Conservation (phyloP, 1,284 basidiomycete genomes). For the Trichosporon ovoides region DNA sequence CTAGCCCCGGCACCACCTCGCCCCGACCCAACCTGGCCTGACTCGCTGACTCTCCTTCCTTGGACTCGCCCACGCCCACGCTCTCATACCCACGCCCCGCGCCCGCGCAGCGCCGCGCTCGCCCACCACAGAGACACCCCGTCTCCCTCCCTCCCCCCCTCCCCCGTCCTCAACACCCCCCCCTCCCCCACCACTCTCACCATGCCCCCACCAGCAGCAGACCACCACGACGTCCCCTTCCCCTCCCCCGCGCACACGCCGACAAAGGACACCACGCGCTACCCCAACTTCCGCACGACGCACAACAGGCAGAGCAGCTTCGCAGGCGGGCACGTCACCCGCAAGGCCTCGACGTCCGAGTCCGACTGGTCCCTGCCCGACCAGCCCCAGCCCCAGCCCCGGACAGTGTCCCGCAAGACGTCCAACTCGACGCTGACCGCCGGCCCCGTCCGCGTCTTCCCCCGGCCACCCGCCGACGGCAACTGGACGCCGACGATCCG, state of each 20-base stretch:
- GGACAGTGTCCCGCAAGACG: background rate
- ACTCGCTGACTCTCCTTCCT: no score
- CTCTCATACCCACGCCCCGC: no score
- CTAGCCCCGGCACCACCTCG: no score
- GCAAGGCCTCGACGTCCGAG: slow-evolving; percentile 4
- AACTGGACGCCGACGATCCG: slow-evolving; percentile 10
- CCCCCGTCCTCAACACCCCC: background rate
- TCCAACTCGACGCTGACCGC: slow-evolving; percentile 1
- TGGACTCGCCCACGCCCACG: no score
- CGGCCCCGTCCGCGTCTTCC: slow-evolving; percentile 9
- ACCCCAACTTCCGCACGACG: background rate
- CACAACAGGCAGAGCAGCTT: background rate
- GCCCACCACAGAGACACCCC: no score
- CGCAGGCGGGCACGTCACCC: background rate
- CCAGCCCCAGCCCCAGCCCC: background rate
- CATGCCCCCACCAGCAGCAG: background rate
- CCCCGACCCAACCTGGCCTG: no score
- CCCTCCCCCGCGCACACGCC: background rate
- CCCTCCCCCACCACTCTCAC: background rate
- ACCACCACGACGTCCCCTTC: background rate
- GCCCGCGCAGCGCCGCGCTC: no score
- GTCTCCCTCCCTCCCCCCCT: background rate
- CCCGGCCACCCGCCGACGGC: slow-evolving; percentile 2
- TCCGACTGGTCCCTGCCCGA: slow-evolving; percentile 2
- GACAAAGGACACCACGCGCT: background rate